These are phyloP conservation scores for Apiospora pterosperma DNA, from an alignment of 2,329 filamentous ascomycete genomes.

Conservation along the genomic window DNA sequence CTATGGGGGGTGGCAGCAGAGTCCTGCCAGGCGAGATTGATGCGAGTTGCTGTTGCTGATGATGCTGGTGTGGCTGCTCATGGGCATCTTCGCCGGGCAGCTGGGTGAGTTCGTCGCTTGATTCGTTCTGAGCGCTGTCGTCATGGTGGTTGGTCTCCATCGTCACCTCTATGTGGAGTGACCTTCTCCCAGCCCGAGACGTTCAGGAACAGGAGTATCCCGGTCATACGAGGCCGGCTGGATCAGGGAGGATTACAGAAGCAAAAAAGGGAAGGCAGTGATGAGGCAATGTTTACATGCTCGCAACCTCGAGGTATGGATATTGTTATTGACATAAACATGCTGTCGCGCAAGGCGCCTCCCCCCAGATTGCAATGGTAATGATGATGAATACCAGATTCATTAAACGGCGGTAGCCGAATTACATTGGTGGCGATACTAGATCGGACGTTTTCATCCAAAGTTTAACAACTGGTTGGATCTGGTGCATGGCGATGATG, in stretches of 20 bases:
- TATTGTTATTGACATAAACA: background rate
- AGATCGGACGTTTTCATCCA: conserved; percentile 1
- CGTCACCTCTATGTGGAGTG: background rate
- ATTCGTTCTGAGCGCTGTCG: background rate
- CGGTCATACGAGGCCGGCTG: background rate
- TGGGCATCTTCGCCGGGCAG: background rate
- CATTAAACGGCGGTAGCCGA: background rate
- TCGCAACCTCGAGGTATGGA: background rate
- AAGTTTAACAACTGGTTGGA: background rate
- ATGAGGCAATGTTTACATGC: background rate
- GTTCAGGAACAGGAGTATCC: background rate
- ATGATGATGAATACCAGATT: background rate
- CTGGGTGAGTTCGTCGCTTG: background rate
- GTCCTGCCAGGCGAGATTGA: conserved; percentile 34
- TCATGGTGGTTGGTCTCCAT: background rate
- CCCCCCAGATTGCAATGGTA: background rate
- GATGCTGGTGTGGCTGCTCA: background rate
- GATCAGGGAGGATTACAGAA: background rate
- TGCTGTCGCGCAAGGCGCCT: background rate
- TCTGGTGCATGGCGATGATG: background rate
- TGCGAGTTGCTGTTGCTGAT: background rate
- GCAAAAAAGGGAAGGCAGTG: background rate
- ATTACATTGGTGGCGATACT: background rate
- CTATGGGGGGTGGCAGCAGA: conserved; percentile 55
- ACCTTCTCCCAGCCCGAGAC: background rate